Evolutionary conservation across 371 early-diverging fungal species (phyloP).

Genomic region (Mucor circinelloides): DNA sequence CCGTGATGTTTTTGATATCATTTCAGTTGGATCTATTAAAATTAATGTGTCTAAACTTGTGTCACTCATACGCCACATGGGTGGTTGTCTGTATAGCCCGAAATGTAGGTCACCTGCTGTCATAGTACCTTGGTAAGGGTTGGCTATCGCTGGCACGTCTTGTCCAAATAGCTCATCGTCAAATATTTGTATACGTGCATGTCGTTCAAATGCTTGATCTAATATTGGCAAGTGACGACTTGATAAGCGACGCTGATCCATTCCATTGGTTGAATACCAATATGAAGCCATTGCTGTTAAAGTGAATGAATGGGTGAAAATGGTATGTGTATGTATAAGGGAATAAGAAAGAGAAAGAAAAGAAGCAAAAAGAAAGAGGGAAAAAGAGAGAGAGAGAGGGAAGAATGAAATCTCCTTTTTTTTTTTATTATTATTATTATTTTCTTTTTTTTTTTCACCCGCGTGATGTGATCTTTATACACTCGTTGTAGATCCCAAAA

Average conservation of each 20-base stretch:
- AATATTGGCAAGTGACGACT: slow-evolving; percentile 26
- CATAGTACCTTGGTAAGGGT: slow-evolving; percentile 37
- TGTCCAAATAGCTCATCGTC: slow-evolving; percentile 48
- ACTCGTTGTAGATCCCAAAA: background rate
- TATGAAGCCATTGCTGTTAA: slow-evolving; percentile 18
- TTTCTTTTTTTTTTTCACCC: background rate
- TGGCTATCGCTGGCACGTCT: slow-evolving; percentile 35
- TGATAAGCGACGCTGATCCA: slow-evolving; percentile 25
- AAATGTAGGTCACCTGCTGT: slow-evolving; percentile 36
- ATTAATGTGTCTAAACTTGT: slow-evolving; percentile 29
- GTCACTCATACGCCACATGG: slow-evolving; percentile 33
- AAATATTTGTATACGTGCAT: slow-evolving; percentile 29
- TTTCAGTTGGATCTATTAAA: slow-evolving; percentile 14
- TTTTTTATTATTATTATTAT: background rate
- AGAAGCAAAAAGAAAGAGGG: background rate
- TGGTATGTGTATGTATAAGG: background rate
- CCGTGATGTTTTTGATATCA: background rate
- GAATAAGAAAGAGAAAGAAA: background rate
- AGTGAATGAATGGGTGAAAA: background rate
- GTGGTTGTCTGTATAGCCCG: slow-evolving; percentile 37
- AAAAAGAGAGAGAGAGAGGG: slow-evolving; percentile 1
- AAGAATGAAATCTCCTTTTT: background rate
- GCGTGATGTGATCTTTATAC: too few relatives aligned
- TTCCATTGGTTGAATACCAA: slow-evolving; percentile 41
- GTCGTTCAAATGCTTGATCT: slow-evolving; percentile 36